These are phyloP conservation scores for Solanum chaucha DNA, from an alignment of 257 asterid genomes.

Conservation along the genomic window DNA sequence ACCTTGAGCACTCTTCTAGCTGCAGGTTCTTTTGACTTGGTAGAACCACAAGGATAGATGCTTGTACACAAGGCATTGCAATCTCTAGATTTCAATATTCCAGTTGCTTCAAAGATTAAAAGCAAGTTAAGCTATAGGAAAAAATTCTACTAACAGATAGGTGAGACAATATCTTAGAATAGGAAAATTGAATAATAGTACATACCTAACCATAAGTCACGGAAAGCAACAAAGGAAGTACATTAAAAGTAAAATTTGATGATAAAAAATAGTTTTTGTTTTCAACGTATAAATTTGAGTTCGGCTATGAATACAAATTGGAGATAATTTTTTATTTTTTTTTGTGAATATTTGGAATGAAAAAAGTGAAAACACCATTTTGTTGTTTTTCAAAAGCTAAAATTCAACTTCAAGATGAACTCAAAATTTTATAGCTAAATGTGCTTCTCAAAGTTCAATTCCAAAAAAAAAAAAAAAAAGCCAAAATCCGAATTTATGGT, in stretches of 20 bases:
- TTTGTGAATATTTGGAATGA: no score
- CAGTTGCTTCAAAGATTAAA: not conserved
- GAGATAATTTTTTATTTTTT: no score
- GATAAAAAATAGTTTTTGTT: no score
- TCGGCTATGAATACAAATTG: no score
- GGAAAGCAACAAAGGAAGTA: not conserved
- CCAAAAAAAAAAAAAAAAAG: no score
- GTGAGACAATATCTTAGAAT: not conserved
- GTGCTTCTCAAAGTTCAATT: no score
- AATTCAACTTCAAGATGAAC: no score
- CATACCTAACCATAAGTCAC: not conserved
- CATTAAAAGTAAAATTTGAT: no score
- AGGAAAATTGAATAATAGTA: not conserved
- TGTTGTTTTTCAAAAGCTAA: no score
- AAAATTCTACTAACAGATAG: not conserved
- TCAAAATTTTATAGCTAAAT: no score
- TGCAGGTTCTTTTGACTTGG: conserved; percentile 7
- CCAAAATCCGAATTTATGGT: not conserved
- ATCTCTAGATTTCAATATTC: not conserved
- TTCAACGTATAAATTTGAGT: no score
- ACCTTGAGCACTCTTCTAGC: conserved; percentile 9
- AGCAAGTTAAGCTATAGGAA: not conserved
- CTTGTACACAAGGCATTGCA: conserved; percentile 4
- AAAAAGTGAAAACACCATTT: no score
- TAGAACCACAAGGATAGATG: conserved; percentile 5